Conservation (phyloP, 768 basidiomycete species). For the Russula griseocarnosa region DNA sequence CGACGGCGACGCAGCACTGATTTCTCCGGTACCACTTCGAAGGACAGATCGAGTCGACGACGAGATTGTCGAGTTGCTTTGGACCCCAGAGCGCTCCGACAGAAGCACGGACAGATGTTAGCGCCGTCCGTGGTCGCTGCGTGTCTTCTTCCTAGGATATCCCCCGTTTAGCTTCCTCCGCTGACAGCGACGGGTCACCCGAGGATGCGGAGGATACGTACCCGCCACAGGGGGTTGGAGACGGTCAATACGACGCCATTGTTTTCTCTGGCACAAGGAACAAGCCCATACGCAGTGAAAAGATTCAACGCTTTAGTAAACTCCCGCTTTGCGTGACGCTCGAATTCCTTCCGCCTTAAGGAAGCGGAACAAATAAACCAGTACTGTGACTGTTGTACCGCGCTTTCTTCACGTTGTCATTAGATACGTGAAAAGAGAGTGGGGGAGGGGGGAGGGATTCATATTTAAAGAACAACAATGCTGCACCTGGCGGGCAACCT, state of each 20-base stretch:
- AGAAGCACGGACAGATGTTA: slow-evolving; percentile 54
- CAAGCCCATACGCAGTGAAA: slow-evolving; percentile 84
- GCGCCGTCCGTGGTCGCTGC: slow-evolving; percentile 71
- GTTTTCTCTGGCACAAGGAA: slow-evolving; percentile 59
- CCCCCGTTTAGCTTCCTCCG: not conserved
- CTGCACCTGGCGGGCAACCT: slow-evolving; percentile 76
- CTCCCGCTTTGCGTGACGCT: slow-evolving; percentile 84
- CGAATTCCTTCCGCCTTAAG: slow-evolving; percentile 88
- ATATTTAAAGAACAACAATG: not conserved
- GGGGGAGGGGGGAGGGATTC: too few relatives aligned
- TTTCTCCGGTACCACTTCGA: slow-evolving; percentile 67
- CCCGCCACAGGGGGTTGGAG: slow-evolving; percentile 66
- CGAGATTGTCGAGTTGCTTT: slow-evolving; percentile 69
- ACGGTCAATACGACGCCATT: slow-evolving; percentile 70
- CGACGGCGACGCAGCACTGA: slow-evolving; percentile 41
- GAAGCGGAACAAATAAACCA: slow-evolving; percentile 73
- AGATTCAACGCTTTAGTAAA: slow-evolving; percentile 80
- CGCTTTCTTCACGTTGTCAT: slow-evolving; percentile 44
- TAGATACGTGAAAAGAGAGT: not conserved
- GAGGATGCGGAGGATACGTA: slow-evolving; percentile 36
- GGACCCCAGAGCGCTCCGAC: slow-evolving; percentile 81
- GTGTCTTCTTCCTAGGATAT: slow-evolving; percentile 51
- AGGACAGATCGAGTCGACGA: slow-evolving; percentile 66
- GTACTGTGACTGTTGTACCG: slow-evolving; percentile 80
- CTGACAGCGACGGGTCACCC: not conserved